Conservation (phyloP, 1,284 basidiomycete genomes). For the Melampsora abietis-canadensis region DNA sequence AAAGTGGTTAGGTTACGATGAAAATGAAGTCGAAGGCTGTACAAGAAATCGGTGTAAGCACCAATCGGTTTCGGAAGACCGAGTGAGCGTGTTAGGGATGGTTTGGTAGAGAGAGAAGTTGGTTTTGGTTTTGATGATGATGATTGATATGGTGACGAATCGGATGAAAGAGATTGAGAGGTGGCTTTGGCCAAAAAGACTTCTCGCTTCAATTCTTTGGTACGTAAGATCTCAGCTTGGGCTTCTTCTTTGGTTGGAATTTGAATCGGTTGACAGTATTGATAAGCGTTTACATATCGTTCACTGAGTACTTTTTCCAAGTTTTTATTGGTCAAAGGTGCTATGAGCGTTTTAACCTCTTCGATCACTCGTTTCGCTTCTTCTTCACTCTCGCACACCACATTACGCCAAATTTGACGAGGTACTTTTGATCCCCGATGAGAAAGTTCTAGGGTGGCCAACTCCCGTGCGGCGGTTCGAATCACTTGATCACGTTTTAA, state of each 20-base stretch:
- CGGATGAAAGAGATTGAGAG: background rate
- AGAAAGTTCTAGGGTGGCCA: constrained; percentile 25
- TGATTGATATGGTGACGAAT: background rate
- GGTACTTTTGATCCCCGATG: constrained; percentile 14
- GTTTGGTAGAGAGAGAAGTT: constrained; percentile 14
- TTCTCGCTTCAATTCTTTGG: constrained; percentile 23
- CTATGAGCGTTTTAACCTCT: constrained; percentile 18
- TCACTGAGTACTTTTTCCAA: constrained; percentile 39
- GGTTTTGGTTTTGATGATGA: constrained; percentile 5
- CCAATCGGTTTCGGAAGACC: constrained; percentile 38
- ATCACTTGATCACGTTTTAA: constrained; percentile 57
- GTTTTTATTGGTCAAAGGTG: constrained; percentile 34
- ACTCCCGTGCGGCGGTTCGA: constrained; percentile 31
- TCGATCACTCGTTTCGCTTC: constrained; percentile 29
- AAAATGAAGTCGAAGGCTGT: constrained; percentile 38
- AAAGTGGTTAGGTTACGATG: constrained; percentile 39
- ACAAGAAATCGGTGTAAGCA: constrained; percentile 37
- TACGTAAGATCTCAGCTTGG: constrained; percentile 7
- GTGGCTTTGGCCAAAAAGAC: constrained; percentile 2
- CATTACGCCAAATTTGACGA: constrained; percentile 34
- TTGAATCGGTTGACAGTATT: constrained; percentile 38
- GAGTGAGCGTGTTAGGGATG: constrained; percentile 13
- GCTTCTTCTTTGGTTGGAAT: constrained; percentile 42
- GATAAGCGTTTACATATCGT: constrained; percentile 29
- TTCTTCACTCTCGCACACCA: constrained; percentile 16